Base-by-base conservation (phyloP, 257 asterid species). In the Eustoma russellianum region DNA sequence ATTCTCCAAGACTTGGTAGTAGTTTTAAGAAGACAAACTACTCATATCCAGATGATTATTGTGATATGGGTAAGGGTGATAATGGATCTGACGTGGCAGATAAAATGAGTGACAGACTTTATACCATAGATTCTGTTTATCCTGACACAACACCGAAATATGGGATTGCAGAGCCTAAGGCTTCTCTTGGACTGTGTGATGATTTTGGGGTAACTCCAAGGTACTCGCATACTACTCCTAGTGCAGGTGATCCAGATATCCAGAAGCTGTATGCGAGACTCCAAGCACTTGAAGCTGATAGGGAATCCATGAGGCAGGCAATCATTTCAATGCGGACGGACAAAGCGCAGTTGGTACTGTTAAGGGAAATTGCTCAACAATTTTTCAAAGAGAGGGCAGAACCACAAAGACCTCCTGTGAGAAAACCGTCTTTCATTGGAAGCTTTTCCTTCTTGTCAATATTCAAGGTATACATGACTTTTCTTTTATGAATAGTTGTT, bases 281-380 rank as follows among this genome's bases (percentile, higher is more conserved):
- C 72, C 98, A 84, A 46, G 86, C 94, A 46, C 94, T 91, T 57
- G 98, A 91, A 79, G 98, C 96, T 64, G 98, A 91, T 67, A 79
- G 93, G 70, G 96, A 91, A 77, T 82, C 92, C n/a, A 84, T 91
- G 98, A 80, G 94, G 79, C 96, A 80, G 67, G 83, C 95, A 62
- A 77, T 91, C 50, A 65, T 87, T 56, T 80, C 96, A 46, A 74
- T 84, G 67, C 83, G 92, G 59, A 91, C 94, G 48, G 95, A 91
- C 62, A 91, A 82, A 71, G 96, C 95, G 54, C 98, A 91, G 48
- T 64, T 87, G 64, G 74, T 78, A 17, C 60, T 91, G 76, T 66
- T 87, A 80, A 87, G 82, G 77, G 96, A 91, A 83, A 91, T 91
- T 40, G 98, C 98, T 69, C 96, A 84, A 64, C 80, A 82, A 67